Evolutionary conservation across 1,284 basidiomycete species (phyloP).

Genomic region (Peniophora sp.): DNA sequence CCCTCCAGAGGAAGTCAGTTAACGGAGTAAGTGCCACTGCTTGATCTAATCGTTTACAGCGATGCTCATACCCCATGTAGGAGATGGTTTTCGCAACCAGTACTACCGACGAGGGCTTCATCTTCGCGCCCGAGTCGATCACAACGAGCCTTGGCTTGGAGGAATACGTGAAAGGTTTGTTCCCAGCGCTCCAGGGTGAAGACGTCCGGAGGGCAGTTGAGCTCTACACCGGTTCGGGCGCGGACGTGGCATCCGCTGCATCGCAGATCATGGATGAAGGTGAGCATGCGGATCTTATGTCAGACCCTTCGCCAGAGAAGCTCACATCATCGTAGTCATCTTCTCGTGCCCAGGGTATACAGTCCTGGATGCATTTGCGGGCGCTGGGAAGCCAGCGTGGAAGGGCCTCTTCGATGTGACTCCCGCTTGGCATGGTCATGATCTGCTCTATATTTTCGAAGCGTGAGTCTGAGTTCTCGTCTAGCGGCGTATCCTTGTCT

Average conservation of each 20-base stretch:
- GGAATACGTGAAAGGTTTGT: conserved; percentile 27
- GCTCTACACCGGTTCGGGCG: conserved; percentile 15
- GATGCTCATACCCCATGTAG: conserved; percentile 14
- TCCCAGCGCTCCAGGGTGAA: conserved; percentile 22
- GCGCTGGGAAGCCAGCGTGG: conserved; percentile 21
- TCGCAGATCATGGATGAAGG: conserved; percentile 34
- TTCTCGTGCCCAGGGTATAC: conserved; percentile 30
- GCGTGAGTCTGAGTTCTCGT: conserved; percentile 2
- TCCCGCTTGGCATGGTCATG: conserved; percentile 25
- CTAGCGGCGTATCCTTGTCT: background rate
- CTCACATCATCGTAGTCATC: conserved; percentile 12
- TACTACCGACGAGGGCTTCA: conserved; percentile 23
- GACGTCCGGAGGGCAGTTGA: conserved; percentile 18
- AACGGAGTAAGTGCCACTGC: background rate
- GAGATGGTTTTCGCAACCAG: conserved; percentile 24
- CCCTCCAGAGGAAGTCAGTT: conserved; percentile 18
- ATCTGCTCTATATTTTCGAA: conserved; percentile 27
- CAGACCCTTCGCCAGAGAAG: background rate
- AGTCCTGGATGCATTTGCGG: conserved; percentile 21
- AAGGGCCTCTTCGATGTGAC: conserved; percentile 30
- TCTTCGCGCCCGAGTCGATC: conserved; percentile 27
- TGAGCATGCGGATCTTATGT: conserved; percentile 14
- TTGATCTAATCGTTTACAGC: background rate
- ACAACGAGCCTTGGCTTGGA: conserved; percentile 18
- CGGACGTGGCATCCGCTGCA: conserved; percentile 16